phyloP scores from a whole-genome alignment of 1,284 basidiomycete genomes.

The Dichomitus squalens region DNA sequence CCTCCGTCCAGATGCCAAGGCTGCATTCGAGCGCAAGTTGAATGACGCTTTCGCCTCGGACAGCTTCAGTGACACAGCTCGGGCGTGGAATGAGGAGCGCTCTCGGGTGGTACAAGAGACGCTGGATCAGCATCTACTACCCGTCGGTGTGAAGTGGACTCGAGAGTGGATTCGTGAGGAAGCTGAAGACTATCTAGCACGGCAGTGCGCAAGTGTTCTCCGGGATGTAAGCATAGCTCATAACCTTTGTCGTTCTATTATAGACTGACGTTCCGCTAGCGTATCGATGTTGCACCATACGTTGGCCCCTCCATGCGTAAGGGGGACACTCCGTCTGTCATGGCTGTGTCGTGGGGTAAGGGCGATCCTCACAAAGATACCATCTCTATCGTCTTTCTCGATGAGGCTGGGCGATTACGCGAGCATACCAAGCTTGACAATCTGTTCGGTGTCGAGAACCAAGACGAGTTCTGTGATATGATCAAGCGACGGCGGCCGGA shows the following conservation, averaged over 20 bases:
- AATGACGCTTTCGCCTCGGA: constrained; percentile 85
- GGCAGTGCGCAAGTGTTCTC: constrained; percentile 66
- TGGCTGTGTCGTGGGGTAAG: constrained; percentile 94
- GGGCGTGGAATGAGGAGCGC: constrained; percentile 93
- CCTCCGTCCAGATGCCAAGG: constrained; percentile 64
- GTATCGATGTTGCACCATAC: constrained; percentile 78
- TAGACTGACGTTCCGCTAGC: constrained; percentile 42
- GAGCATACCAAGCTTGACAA: constrained; percentile 92
- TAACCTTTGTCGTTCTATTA: not conserved
- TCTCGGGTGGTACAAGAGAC: constrained; percentile 79
- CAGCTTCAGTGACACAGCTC: constrained; percentile 82
- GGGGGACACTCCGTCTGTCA: constrained; percentile 81
- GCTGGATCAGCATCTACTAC: constrained; percentile 80
- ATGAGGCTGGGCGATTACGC: constrained; percentile 86
- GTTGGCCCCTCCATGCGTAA: constrained; percentile 59
- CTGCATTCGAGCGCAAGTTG: constrained; percentile 74
- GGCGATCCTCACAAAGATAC: constrained; percentile 93
- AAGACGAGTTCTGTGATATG: constrained; percentile 81
- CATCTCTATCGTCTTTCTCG: constrained; percentile 84
- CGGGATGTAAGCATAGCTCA: constrained; percentile 58
- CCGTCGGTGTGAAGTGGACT: constrained; percentile 84
- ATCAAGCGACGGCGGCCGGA: constrained; percentile 84
- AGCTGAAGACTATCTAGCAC: constrained; percentile 83
- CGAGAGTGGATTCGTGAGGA: constrained; percentile 90
- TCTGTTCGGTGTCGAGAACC: constrained; percentile 66